Conservation (phyloP, 2,329 filamentous ascomycete genomes). For the Cercospora sojina region DNA sequence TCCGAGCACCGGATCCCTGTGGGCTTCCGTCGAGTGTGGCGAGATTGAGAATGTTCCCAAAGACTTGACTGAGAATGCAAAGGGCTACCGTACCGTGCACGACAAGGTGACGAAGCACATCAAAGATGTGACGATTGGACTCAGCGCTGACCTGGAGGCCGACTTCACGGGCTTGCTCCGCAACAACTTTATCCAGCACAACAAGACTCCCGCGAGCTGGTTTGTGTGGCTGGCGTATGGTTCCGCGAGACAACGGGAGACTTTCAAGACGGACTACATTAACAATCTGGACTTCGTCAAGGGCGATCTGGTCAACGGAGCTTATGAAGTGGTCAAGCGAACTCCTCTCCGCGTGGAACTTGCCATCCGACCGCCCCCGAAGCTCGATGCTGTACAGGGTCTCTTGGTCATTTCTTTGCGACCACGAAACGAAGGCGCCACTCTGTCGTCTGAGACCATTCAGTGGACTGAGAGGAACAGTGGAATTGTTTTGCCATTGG, state of each 20-base stretch:
- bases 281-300: slow-evolving; percentile 21
- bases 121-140: slow-evolving; percentile 16
- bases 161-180: slow-evolving; percentile 27
- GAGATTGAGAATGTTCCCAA: slow-evolving; percentile 23
- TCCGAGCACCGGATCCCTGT: slow-evolving; percentile 20
- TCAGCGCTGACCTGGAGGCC: slow-evolving; percentile 16
- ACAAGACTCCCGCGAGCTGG: slow-evolving; percentile 21
- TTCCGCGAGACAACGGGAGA: slow-evolving; percentile 13
- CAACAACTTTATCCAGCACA: slow-evolving; percentile 23
- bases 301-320: slow-evolving; percentile 27
- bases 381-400: slow-evolving; percentile 13
- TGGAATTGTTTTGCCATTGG: slow-evolving; percentile 22
- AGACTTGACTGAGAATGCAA: slow-evolving; percentile 22
- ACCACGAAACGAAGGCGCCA: slow-evolving; percentile 24
- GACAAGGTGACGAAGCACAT: slow-evolving; percentile 26
- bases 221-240: slow-evolving; percentile 20
- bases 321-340: slow-evolving; percentile 26
- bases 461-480: slow-evolving; percentile 25
- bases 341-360: slow-evolving; percentile 23
- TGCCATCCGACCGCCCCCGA: slow-evolving; percentile 5
- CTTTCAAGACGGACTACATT: slow-evolving; percentile 26
- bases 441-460: slow-evolving; percentile 26
- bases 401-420: slow-evolving; percentile 22
- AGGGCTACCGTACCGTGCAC: slow-evolving; percentile 22
- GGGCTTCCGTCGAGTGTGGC: slow-evolving; percentile 24